Evolutionary conservation across 768 basidiomycete species (phyloP), one percentile per base, ranked within the genome.

Genomic region (Russula compacta): DNA sequence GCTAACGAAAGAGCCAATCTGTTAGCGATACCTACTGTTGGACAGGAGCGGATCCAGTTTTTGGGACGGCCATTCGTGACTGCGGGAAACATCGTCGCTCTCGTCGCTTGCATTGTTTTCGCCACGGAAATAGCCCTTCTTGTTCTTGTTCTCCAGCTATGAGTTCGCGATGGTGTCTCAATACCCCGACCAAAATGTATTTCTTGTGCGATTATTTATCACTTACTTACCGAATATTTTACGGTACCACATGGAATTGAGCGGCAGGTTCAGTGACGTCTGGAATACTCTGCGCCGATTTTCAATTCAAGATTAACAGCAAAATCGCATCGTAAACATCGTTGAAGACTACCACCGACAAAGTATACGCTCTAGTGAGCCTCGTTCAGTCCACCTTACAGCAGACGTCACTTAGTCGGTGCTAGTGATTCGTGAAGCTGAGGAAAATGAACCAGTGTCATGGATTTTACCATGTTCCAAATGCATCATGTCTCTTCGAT

Each of bases 41-140:
- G 86, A 0, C 83, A 86, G 66, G 79, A 84, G 59, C 75, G 77
- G 35, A 78, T 76, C 49, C 79, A 86, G 0, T 76, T 86, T 8
- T 89, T 84, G 67, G 92, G 91, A 0, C 77, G 87, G 12, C 87
- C 88, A 1, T 92, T 92, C 69, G 70, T 85, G 17, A 90, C 90
- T 0, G 86, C 89, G 6, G 92, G 92, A n/a, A 81, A 85, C 78
- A 81, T 85, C 56, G 81, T 89, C 5, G 59, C 87, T 3, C 74
- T 78, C 12, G 81, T 92, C 7, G 77, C 84, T 0, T 67, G 75
- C 14, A 74, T 88, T 2, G 87, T 91, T 0, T 79, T 81, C 1
- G 74, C 74, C 0, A 80, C 87, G 17, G 88, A 92, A 67, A 71
- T 91, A 46, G 81, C 76, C 0, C 73, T 92, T 46, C 73, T 92